Conservation (phyloP, 164 flowering plant species). For the Berberis thunbergii region DNA sequence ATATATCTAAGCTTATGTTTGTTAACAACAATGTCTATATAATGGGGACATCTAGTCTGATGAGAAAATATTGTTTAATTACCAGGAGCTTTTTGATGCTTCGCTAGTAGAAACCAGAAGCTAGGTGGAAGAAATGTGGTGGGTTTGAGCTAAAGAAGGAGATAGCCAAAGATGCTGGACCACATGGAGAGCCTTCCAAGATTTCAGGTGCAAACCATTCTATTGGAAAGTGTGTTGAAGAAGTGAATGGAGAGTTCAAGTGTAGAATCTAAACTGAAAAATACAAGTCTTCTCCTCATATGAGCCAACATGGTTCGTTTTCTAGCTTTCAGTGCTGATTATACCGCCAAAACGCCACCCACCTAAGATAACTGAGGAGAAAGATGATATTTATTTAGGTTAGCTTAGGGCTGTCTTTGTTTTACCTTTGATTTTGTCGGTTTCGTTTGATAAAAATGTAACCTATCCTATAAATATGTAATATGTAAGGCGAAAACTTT, state of each 20-base stretch:
- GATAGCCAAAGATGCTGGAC: slow-evolving; percentile 5
- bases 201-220: slow-evolving; percentile 27
- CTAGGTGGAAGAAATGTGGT: slow-evolving; percentile 31
- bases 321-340: slow-evolving; percentile 40
- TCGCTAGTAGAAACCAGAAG: slow-evolving; percentile 4
- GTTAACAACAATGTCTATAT: too few species aligned
- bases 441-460: slow-evolving; percentile 5
- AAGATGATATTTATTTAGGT: not conserved
- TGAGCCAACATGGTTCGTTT: slow-evolving; percentile 17
- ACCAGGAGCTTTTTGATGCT: slow-evolving; percentile 16
- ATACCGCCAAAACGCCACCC: slow-evolving; percentile 46
- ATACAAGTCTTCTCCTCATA: slow-evolving; percentile 6
- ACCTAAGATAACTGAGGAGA: slow-evolving; percentile 46
- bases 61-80: not conserved
- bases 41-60: not conserved
- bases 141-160: slow-evolving; percentile 10
- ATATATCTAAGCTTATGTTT: too few species aligned
- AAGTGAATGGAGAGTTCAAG: slow-evolving; percentile 7
- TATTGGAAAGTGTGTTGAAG: not conserved
- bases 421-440: not conserved
- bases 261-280: slow-evolving; percentile 22
- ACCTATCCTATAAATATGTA: too few species aligned
- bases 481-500: too few species aligned
- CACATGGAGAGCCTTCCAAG: slow-evolving; percentile 11
- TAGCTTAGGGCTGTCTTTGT: not conserved